Evolutionary conservation across 495 filamentous ascomycete genomes (phyloP).

Genomic region (Aspergillus heteromorphus): DNA sequence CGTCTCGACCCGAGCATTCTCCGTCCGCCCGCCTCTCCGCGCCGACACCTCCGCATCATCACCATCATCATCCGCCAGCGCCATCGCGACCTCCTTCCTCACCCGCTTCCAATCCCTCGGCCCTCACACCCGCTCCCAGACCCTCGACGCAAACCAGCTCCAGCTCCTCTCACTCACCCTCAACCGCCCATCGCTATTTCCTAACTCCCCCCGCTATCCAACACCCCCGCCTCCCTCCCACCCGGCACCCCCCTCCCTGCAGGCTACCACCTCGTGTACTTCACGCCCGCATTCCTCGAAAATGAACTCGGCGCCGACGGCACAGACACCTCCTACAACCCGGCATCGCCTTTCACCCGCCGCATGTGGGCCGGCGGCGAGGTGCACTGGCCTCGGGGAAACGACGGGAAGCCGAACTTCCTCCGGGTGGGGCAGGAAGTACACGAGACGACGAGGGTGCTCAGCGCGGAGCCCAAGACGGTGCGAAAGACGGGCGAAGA

Average conservation of each 20-base stretch:
- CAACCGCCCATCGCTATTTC: constrained; percentile 38
- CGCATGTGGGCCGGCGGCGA: constrained; percentile 79
- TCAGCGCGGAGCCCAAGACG: constrained; percentile 46
- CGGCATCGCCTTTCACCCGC: constrained; percentile 56
- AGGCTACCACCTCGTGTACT: constrained; percentile 71
- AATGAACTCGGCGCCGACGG: constrained; percentile 60
- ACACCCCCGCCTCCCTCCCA: constrained; percentile 16
- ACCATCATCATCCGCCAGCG: too few species aligned
- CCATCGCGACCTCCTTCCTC: constrained; percentile 41
- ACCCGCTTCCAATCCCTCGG: constrained; percentile 36
- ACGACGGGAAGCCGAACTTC: constrained; percentile 29
- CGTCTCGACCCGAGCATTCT: constrained; percentile 11
- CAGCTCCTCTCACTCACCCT: constrained; percentile 52
- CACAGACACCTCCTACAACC: constrained; percentile 65
- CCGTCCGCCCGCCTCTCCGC: constrained; percentile 3
- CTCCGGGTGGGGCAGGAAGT: constrained; percentile 50
- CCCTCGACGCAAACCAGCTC: constrained; percentile 54
- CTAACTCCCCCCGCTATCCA: constrained; percentile 26
- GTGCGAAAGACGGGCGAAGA: constrained; percentile 50
- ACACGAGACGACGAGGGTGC: constrained; percentile 51
- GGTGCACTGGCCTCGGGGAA: constrained; percentile 43
- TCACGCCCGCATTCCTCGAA: constrained; percentile 54
- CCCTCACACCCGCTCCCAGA: constrained; percentile 41
- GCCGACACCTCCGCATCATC: constrained; percentile 21
- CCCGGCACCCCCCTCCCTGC: constrained; percentile 48